Evolutionary conservation across 257 asterid genomes (phyloP).

Genomic region (Solanum ossicruentum): DNA sequence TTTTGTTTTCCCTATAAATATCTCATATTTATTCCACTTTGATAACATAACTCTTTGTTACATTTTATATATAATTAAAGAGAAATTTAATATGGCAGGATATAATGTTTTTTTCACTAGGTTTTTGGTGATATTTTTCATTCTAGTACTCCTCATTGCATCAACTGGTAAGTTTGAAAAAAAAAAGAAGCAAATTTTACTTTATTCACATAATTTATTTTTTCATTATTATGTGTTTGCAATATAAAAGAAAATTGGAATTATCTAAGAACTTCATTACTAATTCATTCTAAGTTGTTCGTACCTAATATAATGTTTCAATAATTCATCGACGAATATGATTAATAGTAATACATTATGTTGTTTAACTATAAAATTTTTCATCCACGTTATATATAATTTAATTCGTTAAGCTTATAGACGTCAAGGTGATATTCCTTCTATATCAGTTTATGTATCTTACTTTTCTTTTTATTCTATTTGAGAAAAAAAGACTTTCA

Average conservation of each 20-base stretch:
- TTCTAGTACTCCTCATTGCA: neutral
- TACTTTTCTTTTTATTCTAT: too few species aligned
- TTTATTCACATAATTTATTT: neutral
- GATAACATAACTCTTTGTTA: neutral
- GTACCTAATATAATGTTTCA: neutral
- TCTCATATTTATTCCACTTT: neutral
- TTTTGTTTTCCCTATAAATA: neutral
- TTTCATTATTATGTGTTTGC: neutral
- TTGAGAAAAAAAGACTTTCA: too few species aligned
- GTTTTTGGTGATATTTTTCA: neutral
- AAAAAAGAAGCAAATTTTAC: neutral
- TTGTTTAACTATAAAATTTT: too few species aligned
- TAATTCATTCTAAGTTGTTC: neutral
- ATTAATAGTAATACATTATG: too few species aligned
- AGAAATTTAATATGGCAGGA: neutral
- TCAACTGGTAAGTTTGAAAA: neutral
- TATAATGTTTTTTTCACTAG: neutral
- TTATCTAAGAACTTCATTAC: rapidly evolving
- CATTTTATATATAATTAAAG: neutral
- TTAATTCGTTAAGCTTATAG: too few species aligned
- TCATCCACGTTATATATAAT: too few species aligned
- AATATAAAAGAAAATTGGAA: neutral
- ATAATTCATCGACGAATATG: neutral
- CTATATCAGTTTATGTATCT: too few species aligned
- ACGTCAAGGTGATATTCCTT: too few species aligned